Base-by-base conservation (phyloP, 257 asterid genomes). In the Cinchona pubescens region DNA sequence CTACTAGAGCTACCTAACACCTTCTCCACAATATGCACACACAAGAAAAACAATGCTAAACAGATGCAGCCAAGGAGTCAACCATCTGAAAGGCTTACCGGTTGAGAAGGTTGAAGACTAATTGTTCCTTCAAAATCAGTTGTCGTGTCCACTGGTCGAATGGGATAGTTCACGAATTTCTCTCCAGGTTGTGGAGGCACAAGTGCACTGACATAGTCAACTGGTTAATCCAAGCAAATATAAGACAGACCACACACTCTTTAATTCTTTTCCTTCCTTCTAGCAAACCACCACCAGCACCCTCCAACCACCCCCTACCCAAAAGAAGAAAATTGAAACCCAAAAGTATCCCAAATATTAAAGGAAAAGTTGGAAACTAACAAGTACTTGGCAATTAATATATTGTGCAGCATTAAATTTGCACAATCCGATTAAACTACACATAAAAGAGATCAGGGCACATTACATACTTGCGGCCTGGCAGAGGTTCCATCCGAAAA, bases 111-210 rank as follows among this genome's bases (percentile, higher is more conserved):
- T 87, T 94, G 99, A 75, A 94, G 95, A 79, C 96, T 94, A 60
- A 88, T 90, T 72, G 99, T 90, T 82, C 97, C 99, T 85, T 90
- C 99, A 78, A 94, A 90, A 85, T 94, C 99, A 27, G 92, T 92
- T 67, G 85, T 77, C 71, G 97, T 86, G 83, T 92, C 97, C 85
- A 94, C 97, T 35, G 99, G 99, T 73, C 99, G 93, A 79, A 75
- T 86, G 45, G 97, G 97, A 88, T 94, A 94, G 76, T 86, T 90
- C 68, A 94, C 95, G 65, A 89, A 86, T 90, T 94, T 94, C 85
- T 92, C 99, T 76, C 93, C 97, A 45, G 96, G 95, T 79, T 89
- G 98, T 66, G 92, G 91, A n/a, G 97, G 84, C 73, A 88, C 91
- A 72, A 90, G 88, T 23, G 97, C 85, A 80, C 97, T 92, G 92